Base-by-base conservation (phyloP, 2,329 filamentous ascomycete genomes). In the Colletotrichum spaethianum region DNA sequence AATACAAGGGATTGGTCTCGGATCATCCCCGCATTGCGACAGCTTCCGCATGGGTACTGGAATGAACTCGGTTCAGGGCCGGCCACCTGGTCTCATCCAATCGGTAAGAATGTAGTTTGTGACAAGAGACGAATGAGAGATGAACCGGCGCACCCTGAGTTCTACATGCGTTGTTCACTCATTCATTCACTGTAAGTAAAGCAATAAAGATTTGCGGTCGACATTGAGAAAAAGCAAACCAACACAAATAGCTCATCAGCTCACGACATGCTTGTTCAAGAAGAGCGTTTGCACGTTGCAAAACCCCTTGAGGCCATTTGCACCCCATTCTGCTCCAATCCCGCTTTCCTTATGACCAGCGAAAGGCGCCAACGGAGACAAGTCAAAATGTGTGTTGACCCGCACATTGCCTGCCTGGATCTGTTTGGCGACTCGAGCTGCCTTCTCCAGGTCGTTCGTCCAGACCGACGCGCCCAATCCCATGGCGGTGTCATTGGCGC, bases 391-490 rank as follows among this genome's bases (percentile, higher is more conserved):
- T 18, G 59, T 83, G 83, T 69, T 65, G 33, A 64, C 20, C 66
- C 66, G 92, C 1, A 92, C 87, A 20, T 81, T 86, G 0, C 90
- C 90, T 0, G 88, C 85, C 75, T 90, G 86, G 20, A 92, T 78
- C 60, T 86, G 83, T 40, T 84, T 77, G 0, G 87, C 90, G 48
- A 92, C 86, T 9, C 82, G 80, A 31, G 84, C 83, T 0, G 89
- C 90, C 11, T 84, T 81, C 0, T 80, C 80, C 1, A 89, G 70
- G 72, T 92, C 88, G n/a, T 82, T 84, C 8, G 83, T 86, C 84
- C 89, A 92, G 0, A 92, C 85, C 0, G 89, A 90, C 2, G 88
- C 86, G 0, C 88, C 89, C 0, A 91, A 83, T 0, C 88, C 89
- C 44, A 84, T 85, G n/a, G 86, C 81, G 2, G 82, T 81, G 28